phyloP scores from a whole-genome alignment of 2,329 filamentous ascomycete genomes.

The Cladobotryum mycophilum region DNA sequence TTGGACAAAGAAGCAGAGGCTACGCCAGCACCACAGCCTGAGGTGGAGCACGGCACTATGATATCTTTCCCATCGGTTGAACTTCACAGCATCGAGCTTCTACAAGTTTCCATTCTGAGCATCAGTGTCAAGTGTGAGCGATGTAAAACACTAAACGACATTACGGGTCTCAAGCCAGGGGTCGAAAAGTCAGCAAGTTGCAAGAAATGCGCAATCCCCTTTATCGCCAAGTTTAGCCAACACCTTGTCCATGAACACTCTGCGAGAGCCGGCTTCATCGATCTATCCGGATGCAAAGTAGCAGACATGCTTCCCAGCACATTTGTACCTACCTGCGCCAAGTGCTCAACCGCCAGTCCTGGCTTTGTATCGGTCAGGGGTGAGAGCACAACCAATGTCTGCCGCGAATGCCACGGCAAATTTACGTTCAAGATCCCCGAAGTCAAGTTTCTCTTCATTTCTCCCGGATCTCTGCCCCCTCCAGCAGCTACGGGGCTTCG shows the following conservation, averaged over 20 bases:
- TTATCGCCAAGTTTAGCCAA: constrained; percentile 53
- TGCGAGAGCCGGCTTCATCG: constrained; percentile 70
- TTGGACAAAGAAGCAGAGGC: constrained; percentile 23
- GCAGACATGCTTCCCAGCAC: constrained; percentile 72
- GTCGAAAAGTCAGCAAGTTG: constrained; percentile 47
- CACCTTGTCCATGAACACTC: constrained; percentile 70
- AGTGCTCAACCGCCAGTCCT: constrained; percentile 64
- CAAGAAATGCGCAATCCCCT: constrained; percentile 50
- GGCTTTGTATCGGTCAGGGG: constrained; percentile 69
- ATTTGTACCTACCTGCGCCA: constrained; percentile 71
- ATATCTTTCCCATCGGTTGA: constrained; percentile 74
- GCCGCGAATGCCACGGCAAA: constrained; percentile 70
- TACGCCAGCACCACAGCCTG: constrained; percentile 10
- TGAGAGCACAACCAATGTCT: constrained; percentile 67
- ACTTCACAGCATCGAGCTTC: constrained; percentile 68
- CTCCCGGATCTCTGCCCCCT: constrained; percentile 41
- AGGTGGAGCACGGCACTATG: constrained; percentile 63
- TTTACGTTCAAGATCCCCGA: constrained; percentile 76
- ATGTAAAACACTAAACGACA: constrained; percentile 67
- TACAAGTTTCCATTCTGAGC: constrained; percentile 61
- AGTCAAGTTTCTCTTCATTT: constrained; percentile 69
- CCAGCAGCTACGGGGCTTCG: constrained; percentile 36
- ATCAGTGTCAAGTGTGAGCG: constrained; percentile 72
- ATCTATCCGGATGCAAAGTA: constrained; percentile 67
- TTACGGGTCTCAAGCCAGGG: constrained; percentile 58